phyloP scores from a whole-genome alignment of 148 eudicot species.

The Silene uniflora region DNA sequence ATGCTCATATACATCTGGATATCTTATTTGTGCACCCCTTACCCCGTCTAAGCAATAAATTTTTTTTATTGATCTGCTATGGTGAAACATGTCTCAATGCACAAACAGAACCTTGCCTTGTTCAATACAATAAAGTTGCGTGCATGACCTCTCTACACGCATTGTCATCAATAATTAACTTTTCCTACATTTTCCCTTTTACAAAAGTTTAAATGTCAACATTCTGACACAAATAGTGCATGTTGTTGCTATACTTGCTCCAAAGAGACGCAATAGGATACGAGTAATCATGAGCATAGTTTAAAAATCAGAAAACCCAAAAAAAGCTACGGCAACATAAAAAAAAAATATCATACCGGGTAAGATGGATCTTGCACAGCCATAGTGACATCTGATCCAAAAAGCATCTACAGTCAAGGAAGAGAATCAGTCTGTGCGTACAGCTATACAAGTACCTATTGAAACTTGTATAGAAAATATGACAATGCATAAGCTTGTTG shows the following conservation, averaged over 20 bases:
- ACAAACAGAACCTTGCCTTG: neutral
- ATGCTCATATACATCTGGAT: too few species aligned
- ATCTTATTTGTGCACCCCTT: too few species aligned
- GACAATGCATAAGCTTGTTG: too few species aligned
- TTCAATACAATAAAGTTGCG: neutral
- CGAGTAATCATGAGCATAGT: neutral
- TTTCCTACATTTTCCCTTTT: neutral
- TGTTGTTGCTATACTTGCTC: neutral
- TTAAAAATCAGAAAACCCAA: neutral
- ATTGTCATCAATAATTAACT: neutral
- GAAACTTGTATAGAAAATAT: neutral
- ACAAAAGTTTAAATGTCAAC: neutral
- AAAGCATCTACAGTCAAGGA: slow-evolving; percentile 54
- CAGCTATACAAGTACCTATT: neutral
- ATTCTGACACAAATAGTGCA: neutral
- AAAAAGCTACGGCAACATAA: neutral
- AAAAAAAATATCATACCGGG: slow-evolving; percentile 44
- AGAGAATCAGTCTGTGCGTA: neutral
- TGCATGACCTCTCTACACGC: neutral
- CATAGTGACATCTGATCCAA: slow-evolving; percentile 75
- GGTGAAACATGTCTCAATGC: neutral
- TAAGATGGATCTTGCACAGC: slow-evolving; percentile 91
- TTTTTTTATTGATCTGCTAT: neutral
- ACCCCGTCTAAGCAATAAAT: neutral
- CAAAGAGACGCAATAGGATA: neutral